Evolutionary conservation across 2,329 filamentous ascomycete genomes (phyloP), one percentile per base, ranked within the genome.

Genomic region (Sporothrix pseudoabietina): DNA sequence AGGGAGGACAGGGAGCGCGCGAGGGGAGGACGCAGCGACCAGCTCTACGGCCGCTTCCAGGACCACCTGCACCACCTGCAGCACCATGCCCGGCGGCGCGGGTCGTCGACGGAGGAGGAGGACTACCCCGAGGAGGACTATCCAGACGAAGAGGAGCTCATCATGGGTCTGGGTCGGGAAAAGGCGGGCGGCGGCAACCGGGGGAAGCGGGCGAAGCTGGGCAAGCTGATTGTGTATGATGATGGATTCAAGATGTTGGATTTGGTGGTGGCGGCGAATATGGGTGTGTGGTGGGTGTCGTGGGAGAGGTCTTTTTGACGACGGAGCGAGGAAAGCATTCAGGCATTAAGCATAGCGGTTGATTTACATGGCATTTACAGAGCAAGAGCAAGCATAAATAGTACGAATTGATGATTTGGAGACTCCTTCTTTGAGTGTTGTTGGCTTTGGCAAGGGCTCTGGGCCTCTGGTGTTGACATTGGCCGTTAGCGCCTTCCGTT

Each of bases 221-320:
- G 95, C 0, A 99, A 98, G 82, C 84, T 99, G 70, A 94, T 98
- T 70, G 87, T 99, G 52, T 89, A 94, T 77, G 90, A 95, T 72
- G 94, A 97, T 78, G 96, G 96, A 0, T 83, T 97, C 76, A 97
- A 97, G 84, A 98, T 99, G 95, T 82, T 98, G 78, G 96, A 99
- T 84, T 81, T 99, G 74, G 85, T 97, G 0, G 93, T 99, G 26
- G 93, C 95, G 4, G 92, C 94, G 12, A 98, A 97, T 79, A 88
- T 99, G 82, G 94, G 92, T 0, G 84, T 98, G 19, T 99, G 94
- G 93, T 98, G 95, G 94, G 90, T 90, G 77, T 90, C 92, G 4
- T 98, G 94, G 88, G 91, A 93, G 78, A 12, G 61, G 39, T 30
- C 5, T 9, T 66, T 66, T 9, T 66, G 9, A 14, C 5, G 8